These are phyloP conservation scores for Pleurostoma richardsiae DNA, from an alignment of 2,329 filamentous ascomycete genomes.

Conservation along the genomic window DNA sequence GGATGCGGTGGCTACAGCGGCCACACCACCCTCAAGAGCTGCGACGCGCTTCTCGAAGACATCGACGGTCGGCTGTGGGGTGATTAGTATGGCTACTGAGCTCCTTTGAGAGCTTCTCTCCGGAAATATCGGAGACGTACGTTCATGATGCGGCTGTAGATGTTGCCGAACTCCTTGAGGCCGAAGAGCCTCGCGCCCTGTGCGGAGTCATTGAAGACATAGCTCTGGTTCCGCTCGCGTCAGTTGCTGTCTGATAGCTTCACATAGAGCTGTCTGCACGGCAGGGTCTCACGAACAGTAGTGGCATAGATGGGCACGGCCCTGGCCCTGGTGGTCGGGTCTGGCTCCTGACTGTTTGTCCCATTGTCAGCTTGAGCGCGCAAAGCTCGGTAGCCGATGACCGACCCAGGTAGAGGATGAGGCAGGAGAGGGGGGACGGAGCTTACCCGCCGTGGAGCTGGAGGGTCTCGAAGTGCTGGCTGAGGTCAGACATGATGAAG, in stretches of 20 bases:
- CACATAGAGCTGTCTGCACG: neutral
- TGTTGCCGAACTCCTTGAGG: conserved; percentile 95
- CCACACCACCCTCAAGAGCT: conserved; percentile 89
- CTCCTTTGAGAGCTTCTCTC: no score
- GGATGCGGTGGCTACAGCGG: conserved; percentile 77
- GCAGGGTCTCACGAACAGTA: conserved; percentile 44
- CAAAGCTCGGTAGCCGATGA: conserved; percentile 3
- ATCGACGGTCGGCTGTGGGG: conserved; percentile 73
- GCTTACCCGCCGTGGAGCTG: conserved; percentile 79
- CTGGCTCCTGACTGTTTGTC: conserved; percentile 64
- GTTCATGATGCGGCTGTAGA: conserved; percentile 96
- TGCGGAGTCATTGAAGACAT: conserved; percentile 89
- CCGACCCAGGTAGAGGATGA: conserved; percentile 2
- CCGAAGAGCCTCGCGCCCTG: conserved; percentile 93
- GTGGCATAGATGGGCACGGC: conserved; percentile 96
- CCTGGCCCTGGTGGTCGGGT: conserved; percentile 76
- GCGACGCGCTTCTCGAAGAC: conserved; percentile 96
- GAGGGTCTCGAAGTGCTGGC: conserved; percentile 73
- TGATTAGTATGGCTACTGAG: no score
- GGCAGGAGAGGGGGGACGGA: neutral
- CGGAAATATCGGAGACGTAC: conserved; percentile 35
- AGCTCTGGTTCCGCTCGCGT: conserved; percentile 55
- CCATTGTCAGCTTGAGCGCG: no score
- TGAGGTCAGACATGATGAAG: conserved; percentile 39
- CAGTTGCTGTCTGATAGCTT: conserved; percentile 3